These are phyloP conservation scores for Inga oerstediana DNA, from an alignment of 306 rosid species.

Conservation along the genomic window DNA sequence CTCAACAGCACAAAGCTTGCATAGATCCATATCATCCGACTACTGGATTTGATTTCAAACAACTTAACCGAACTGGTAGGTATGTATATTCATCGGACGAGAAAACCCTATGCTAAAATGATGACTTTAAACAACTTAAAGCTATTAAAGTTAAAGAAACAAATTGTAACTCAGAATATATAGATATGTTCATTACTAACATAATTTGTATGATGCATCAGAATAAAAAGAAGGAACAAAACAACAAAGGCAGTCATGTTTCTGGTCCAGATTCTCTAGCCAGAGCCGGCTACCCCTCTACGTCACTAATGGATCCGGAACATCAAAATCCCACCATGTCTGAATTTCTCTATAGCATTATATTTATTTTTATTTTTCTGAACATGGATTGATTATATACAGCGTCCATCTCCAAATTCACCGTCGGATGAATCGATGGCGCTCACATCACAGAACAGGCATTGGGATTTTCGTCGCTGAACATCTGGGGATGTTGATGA, in stretches of 20 bases:
- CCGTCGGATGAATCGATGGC: constrained; percentile 4
- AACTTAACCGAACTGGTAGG: background rate
- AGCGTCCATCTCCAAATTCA: background rate
- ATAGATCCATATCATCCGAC: background rate
- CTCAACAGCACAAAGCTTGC: constrained; percentile 7
- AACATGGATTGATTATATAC: background rate
- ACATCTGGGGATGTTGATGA: constrained; percentile 42
- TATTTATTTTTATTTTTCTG: background rate
- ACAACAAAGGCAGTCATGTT: constrained; percentile 27
- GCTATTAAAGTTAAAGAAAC: background rate
- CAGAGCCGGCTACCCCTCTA: constrained; percentile 37
- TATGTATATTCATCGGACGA: background rate
- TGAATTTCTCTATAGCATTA: background rate
- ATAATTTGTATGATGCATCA: background rate
- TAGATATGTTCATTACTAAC: background rate
- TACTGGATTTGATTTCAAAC: background rate
- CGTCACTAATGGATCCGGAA: constrained; percentile 27
- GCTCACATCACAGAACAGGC: constrained; percentile 83
- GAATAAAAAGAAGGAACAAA: background rate
- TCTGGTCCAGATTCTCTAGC: constrained; percentile 33
- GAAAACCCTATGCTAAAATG: background rate
- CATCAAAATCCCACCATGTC: constrained; percentile 20
- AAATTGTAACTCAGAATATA: background rate
- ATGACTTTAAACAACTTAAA: background rate
- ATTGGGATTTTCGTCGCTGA: constrained; percentile 90